Conservation (phyloP, 768 basidiomycete species). For the Sporobolomyces pararoseus region DNA sequence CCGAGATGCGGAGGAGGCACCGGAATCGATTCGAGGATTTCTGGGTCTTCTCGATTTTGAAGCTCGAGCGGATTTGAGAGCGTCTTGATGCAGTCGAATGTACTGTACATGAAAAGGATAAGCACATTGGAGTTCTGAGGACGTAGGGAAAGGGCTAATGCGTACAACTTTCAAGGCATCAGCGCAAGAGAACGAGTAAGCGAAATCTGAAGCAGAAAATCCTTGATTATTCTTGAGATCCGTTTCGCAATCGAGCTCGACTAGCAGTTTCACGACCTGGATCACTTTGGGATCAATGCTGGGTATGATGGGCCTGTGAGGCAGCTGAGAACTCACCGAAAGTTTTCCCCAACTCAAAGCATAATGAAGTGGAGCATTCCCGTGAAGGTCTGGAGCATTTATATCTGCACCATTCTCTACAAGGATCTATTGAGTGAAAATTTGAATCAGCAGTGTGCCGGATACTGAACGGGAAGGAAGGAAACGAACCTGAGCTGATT, state of each 20-base stretch:
- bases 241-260: conserved; percentile 38
- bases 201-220: conserved; percentile 42
- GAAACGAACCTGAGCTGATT: conserved; percentile 30
- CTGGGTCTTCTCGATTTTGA: not conserved
- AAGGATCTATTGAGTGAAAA: conserved; percentile 25
- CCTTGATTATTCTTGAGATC: conserved; percentile 42
- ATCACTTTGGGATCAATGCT: no score
- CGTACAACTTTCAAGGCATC: conserved; percentile 21
- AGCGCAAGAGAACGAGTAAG: conserved; percentile 19
- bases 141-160: no score
- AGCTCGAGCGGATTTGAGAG: conserved; percentile 15
- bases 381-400: conserved; percentile 43
- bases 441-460: not conserved
- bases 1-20: not conserved
- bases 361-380: conserved; percentile 44
- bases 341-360: conserved; percentile 29
- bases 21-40: not conserved
- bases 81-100: conserved; percentile 2
- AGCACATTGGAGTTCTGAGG: no score
- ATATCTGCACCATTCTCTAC: conserved; percentile 43
- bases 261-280: conserved; percentile 40
- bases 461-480: not conserved
- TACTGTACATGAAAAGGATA: no score
- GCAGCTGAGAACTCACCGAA: not conserved
- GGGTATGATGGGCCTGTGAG: no score